Base-by-base conservation (phyloP, 192 early-diverging fungal species). In the Lunasporangiospora selenospora region DNA sequence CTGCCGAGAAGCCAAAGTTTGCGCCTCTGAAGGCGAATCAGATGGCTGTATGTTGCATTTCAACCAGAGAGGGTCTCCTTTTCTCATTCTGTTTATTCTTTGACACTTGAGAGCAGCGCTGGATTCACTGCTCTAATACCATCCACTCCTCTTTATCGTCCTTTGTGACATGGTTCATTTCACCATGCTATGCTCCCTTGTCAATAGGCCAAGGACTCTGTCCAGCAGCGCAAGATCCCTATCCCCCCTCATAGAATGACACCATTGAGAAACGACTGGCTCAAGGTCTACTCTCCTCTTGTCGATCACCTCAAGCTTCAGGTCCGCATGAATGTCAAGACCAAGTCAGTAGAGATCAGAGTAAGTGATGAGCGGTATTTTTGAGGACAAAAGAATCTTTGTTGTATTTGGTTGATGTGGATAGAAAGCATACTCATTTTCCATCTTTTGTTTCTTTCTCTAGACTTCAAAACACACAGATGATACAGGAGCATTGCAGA, bases 241-340 rank as follows among this genome's bases (percentile, higher is more conserved):
- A 95, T 99, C 54, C 96, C 97, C n/a, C 91, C 90, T 44, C 93
- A 99, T 65, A 88, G 97, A 49, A 76, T 98, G 53, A 86, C 92
- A 11, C 97, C 96, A 19, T 75, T 99, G 31, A 95, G 95, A 76
- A 89, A 89, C 29, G 88, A 91, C 58, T 99, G 97, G 97, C 61
- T 96, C 48, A 92, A 98, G 75, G 88, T 99, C 58, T 99, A 99
- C 81, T 89, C 95, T 41, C 96, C 97, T 18, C 84, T 99, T 24
- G 96, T 98, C 5, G 92, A 95, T 78, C 92, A 97, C 77, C 84
- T 99, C 61, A 92, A 96, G 58, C 82, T 99, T 32, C 96, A 99
- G 77, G 89, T 98, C 38, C 87, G 95, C 52, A 93, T 98, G 89
- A 99, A 99, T 81, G 69, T 92, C 51, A 93, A 94, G 75, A 75